Percentiles rank a stretch among this genome's conserved stretches.
phyloP scores from a whole-genome alignment of 106 monocot genomes.

The Hemerocallis citrina region DNA sequence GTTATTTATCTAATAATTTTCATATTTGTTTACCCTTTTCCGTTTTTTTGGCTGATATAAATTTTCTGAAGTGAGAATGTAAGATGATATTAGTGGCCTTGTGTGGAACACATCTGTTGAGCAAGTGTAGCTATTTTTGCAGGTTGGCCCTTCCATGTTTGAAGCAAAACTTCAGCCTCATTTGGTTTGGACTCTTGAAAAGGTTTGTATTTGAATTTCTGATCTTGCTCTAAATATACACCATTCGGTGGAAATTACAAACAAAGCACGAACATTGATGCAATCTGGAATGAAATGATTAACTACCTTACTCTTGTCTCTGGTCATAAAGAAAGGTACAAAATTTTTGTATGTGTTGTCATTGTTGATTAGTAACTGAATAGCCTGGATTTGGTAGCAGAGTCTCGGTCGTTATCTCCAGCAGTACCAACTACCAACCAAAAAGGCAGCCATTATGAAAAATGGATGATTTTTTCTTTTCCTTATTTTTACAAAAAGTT shows the following conservation, averaged over 20 bases:
- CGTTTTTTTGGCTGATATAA: constrained; percentile 4
- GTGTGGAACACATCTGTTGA: background rate
- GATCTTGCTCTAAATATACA: background rate
- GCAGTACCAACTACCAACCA: no score
- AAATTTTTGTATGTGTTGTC: no score
- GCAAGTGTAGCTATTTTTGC: constrained; percentile 8
- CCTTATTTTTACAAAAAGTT: no score
- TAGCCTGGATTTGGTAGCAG: no score
- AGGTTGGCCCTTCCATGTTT: constrained; percentile 75
- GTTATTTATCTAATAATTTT: background rate
- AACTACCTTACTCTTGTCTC: no score
- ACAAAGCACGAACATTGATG: background rate
- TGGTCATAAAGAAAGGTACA: no score
- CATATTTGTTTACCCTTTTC: background rate
- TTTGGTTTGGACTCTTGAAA: constrained; percentile 81
- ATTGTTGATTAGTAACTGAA: no score
- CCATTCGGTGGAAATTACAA: background rate
- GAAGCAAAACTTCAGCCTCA: constrained; percentile 69
- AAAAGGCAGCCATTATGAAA: no score
- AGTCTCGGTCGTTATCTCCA: no score
- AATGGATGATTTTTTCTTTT: no score
- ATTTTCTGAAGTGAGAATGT: background rate
- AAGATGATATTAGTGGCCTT: background rate
- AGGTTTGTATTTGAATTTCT: constrained; percentile 29
- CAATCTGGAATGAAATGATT: no score